These are phyloP conservation scores for Echites panduratus DNA, from an alignment of 257 asterid genomes.

Conservation along the genomic window DNA sequence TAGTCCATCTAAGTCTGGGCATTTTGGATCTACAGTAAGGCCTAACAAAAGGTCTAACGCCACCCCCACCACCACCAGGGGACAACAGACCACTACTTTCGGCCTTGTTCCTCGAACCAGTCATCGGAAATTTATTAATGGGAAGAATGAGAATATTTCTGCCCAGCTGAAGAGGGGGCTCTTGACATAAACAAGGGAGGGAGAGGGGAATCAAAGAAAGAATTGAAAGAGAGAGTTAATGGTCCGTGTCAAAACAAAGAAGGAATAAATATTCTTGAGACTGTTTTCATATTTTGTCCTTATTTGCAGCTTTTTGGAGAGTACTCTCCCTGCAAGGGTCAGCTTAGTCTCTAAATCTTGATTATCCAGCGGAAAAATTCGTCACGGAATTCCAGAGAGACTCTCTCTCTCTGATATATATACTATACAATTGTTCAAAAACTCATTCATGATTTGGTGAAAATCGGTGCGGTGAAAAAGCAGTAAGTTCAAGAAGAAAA, in stretches of 20 bases:
- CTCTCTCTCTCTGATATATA: slow-evolving; percentile 18
- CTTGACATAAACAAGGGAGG: neutral
- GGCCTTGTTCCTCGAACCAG: neutral
- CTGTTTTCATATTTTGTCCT: slow-evolving; percentile 43
- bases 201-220: neutral
- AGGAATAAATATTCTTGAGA: slow-evolving; percentile 39
- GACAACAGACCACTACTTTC: slow-evolving; percentile 9
- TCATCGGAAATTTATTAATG: too few species aligned
- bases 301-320: slow-evolving; percentile 41
- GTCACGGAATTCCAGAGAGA: slow-evolving; percentile 28
- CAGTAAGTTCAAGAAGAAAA: neutral
- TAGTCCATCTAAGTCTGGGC: slow-evolving; percentile 67
- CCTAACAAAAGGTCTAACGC: slow-evolving; percentile 27
- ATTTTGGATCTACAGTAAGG: slow-evolving; percentile 55
- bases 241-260: slow-evolving; percentile 35
- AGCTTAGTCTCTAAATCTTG: slow-evolving; percentile 32
- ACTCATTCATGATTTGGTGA: slow-evolving; percentile 24
- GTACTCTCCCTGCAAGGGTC: slow-evolving; percentile 19
- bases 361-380: slow-evolving; percentile 22
- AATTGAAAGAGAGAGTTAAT: neutral
- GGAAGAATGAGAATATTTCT: slow-evolving; percentile 22
- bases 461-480: slow-evolving; percentile 1
- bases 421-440: slow-evolving; percentile 21
- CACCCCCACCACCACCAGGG: neutral
- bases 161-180: neutral